These are phyloP conservation scores for Didymella lethalis DNA, from an alignment of 2,329 filamentous ascomycete genomes.

Conservation along the genomic window DNA sequence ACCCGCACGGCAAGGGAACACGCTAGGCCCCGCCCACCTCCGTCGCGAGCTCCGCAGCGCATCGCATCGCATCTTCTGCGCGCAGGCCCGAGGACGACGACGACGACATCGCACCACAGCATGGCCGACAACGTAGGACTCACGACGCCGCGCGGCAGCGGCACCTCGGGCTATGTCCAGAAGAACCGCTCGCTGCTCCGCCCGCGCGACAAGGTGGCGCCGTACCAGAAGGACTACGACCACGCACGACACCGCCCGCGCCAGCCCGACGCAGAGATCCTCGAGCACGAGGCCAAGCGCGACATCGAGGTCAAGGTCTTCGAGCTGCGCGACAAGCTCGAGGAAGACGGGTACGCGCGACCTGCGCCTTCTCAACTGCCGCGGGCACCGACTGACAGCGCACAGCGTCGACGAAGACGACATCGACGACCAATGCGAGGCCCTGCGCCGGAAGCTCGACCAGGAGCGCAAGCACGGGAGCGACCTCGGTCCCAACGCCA, in stretches of 20 bases:
- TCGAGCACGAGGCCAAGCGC: slow-evolving; percentile 92
- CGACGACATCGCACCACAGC: slow-evolving; percentile 20
- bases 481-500: slow-evolving; percentile 51
- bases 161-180: slow-evolving; percentile 97
- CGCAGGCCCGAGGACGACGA: too few relatives aligned
- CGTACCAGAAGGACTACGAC: slow-evolving; percentile 77
- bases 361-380: neutral
- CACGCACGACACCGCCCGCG: slow-evolving; percentile 77
- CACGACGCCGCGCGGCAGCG: slow-evolving; percentile 89
- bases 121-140: slow-evolving; percentile 99
- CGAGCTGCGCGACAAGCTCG: slow-evolving; percentile 86
- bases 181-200: slow-evolving; percentile 89
- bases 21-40: slow-evolving; percentile 39
- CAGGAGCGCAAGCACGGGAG: slow-evolving; percentile 53
- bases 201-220: slow-evolving; percentile 80
- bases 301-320: slow-evolving; percentile 94
- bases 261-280: slow-evolving; percentile 88
- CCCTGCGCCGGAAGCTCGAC: slow-evolving; percentile 69
- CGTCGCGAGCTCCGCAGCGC: slow-evolving; percentile 30
- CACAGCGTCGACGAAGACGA: slow-evolving; percentile 82
- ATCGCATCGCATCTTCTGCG: slow-evolving; percentile 27
- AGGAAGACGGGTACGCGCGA: slow-evolving; percentile 77
- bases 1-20: slow-evolving; percentile 9
- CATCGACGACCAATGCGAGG: slow-evolving; percentile 79
- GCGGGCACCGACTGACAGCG: slow-evolving; percentile 33